Conservation (phyloP, 2,329 filamentous ascomycete species). For the Aureobasidium sp. region DNA sequence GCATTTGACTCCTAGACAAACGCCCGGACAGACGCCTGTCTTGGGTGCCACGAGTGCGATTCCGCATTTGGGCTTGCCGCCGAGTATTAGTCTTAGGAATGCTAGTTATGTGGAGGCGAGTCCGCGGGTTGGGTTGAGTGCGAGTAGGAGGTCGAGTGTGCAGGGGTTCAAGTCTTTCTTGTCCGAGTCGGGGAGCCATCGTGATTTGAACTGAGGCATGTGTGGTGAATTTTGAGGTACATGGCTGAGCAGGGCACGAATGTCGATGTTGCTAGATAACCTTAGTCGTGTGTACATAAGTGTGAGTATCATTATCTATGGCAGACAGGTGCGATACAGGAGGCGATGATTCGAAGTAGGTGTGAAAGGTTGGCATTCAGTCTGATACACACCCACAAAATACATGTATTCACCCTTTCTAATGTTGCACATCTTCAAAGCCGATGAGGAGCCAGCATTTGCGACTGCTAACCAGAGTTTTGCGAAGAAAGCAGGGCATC, state of each 20-base stretch:
- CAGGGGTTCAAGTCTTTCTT: neutral
- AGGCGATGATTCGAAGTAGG: neutral
- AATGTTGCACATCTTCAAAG: neutral
- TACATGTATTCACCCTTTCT: neutral
- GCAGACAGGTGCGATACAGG: neutral
- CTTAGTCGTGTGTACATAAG: neutral
- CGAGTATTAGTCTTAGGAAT: constrained; percentile 18
- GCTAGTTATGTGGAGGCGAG: constrained; percentile 15
- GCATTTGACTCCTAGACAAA: constrained; percentile 16
- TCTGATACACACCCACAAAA: neutral
- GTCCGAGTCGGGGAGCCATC: neutral
- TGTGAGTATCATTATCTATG: neutral
- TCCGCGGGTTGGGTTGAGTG: neutral
- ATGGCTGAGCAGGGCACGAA: neutral
- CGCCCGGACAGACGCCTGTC: constrained; percentile 26
- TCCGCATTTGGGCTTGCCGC: constrained; percentile 17
- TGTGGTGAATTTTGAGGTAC: neutral
- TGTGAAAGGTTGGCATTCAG: neutral
- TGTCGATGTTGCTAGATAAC: neutral
- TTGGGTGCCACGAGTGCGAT: constrained; percentile 17
- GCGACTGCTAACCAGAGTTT: no score
- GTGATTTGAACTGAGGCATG: neutral
- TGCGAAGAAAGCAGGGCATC: neutral
- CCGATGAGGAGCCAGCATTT: neutral
- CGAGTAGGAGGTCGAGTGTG: constrained; percentile 2